Conservation (phyloP, 495 filamentous ascomycete genomes). For the Aspergillus bridgeri region DNA sequence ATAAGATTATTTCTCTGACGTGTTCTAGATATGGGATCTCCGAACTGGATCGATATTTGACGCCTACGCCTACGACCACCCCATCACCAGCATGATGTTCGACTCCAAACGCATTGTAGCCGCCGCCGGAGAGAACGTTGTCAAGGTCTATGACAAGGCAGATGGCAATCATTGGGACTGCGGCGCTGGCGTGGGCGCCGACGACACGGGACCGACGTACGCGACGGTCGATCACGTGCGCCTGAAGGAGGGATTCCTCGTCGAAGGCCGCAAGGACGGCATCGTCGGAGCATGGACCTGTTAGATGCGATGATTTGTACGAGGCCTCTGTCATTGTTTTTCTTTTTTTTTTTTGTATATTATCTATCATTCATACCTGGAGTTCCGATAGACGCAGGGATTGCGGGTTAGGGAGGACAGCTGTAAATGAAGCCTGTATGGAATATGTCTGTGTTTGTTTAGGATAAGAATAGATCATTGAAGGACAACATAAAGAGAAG, state of each 20-base stretch:
- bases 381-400: not conserved
- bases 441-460: not conserved
- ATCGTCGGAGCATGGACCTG: slow-evolving; percentile 91
- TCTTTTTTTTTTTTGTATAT: not conserved
- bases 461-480: not conserved
- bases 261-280: slow-evolving; percentile 87
- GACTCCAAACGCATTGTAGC: slow-evolving; percentile 86
- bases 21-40: slow-evolving; percentile 90
- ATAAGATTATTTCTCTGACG: slow-evolving; percentile 11
- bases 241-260: slow-evolving; percentile 89
- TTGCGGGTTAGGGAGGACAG: not conserved
- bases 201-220: slow-evolving; percentile 57
- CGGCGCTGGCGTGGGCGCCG: slow-evolving; percentile 69
- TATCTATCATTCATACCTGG: not conserved
- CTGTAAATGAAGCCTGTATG: not conserved
- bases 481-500: not conserved
- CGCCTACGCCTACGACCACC: slow-evolving; percentile 91
- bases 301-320: slow-evolving; percentile 31
- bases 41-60: slow-evolving; percentile 94
- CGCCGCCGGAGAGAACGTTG: slow-evolving; percentile 85
- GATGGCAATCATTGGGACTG: slow-evolving; percentile 97
- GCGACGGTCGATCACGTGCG: slow-evolving; percentile 82
- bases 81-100: slow-evolving; percentile 97
- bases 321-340: not conserved
- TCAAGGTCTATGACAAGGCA: slow-evolving; percentile 97